Evolutionary conservation across 1,284 basidiomycete species (phyloP), one percentile per base, ranked within the genome.

Genomic region (Puccinia horiana): DNA sequence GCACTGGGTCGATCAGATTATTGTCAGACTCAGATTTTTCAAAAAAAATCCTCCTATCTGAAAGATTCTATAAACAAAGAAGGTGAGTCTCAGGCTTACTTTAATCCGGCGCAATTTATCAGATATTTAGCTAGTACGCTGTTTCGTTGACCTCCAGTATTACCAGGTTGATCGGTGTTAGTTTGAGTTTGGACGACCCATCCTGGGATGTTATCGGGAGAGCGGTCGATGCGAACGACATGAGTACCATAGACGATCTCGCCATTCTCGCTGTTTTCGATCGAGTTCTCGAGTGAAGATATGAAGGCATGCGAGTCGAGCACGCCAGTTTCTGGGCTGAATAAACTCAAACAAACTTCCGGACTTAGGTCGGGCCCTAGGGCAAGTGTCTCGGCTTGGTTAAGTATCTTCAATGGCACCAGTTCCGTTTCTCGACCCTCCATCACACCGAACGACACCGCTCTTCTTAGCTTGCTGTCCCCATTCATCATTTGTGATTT

Each of bases 271-370:
- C 91, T 90, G 11, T 93, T 91, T 12, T 88, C 32, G 40, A 76
- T 76, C 37, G 63, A 65, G 37, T 44, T 54, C 52, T 76, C 80
- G 67, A 86, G 67, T 23, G 84, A 74, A 58, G 84, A 83, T 79
- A 86, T 85, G 44, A 88, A 83, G 5, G 91, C 87, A 88, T 96
- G 95, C 0, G 93, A 93, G 86, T 96, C 93, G 1, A 99, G 88
- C 83, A 99, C 97, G 0, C 96, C 96, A 0, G 96, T 98, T 84
- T 92, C 91, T 2, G 93, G 92, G 82, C 92, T 94, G 88, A 92
- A 91, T 29, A 99, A 87, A 0, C 95, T 94, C 18, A 89, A 90
- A 0, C 89, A 88, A 77, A 98, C 93, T 63, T 91, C 88, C 1
- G 87, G 85, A 0, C 93, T 92, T 0, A 99, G 88, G 84, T 93